Base-by-base conservation (phyloP, 2,329 filamentous ascomycete species). In the Drechslerella coelobrocha region DNA sequence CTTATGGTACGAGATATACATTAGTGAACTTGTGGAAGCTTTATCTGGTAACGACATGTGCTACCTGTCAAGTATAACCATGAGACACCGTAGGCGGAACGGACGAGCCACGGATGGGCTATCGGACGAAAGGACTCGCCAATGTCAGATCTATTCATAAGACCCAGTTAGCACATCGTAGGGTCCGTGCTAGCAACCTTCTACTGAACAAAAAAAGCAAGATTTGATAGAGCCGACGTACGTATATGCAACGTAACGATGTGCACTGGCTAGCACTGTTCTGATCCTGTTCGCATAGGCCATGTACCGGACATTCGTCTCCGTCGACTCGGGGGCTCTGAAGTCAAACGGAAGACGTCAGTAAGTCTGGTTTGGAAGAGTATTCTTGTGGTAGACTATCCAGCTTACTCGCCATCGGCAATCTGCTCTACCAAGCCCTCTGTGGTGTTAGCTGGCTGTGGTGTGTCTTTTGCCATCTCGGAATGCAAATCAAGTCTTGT, bases 101-200 rank as follows among this genome's bases (percentile, higher is more conserved):
- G 86, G 9, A 99, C 89, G 2, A 95, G 81, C 76, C 84, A 87
- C 0, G 92, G 93, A 78, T 97, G 92, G 2, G 93, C 92, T 39
- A 99, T 85, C 0, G 94, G 94, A 1, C 94, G 87, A 80, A 99
- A 99, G 0, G 90, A 95, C 80, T 99, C 94, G 78, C 94, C 94
- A 73, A 99, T 93, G 27, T 76, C 75, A 43, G 75, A 76, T 41
- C 60, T 69, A 24, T 12, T 9, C 6, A 34, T n/a, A n/a, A n/a
- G n/a, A n/a, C n/a, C n/a, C n/a, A n/a, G n/a, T n/a, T n/a, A n/a
- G n/a, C n/a, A n/a, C n/a, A n/a, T n/a, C n/a, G n/a, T n/a, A n/a
- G n/a, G n/a, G n/a, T n/a, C n/a, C n/a, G n/a, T n/a, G n/a, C n/a
- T n/a, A n/a, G n/a, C n/a, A n/a, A n/a, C n/a, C n/a, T n/a, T n/a